phyloP scores from a whole-genome alignment of 1,139 yeast genomes.

The Magnusiomyces magnusii region DNA sequence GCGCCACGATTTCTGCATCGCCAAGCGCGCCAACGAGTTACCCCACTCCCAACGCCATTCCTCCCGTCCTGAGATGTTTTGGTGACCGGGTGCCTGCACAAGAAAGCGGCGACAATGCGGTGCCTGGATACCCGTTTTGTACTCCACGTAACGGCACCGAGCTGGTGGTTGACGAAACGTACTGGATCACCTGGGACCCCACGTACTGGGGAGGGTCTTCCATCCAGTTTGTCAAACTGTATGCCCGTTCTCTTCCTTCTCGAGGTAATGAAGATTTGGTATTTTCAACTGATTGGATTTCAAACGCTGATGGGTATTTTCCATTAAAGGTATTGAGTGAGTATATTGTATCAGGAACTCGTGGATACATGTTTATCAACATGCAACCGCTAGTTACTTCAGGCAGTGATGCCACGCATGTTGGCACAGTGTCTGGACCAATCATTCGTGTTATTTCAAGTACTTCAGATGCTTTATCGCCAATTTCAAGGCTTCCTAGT shows the following conservation, averaged over 20 bases:
- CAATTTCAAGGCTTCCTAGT: conserved; percentile 35
- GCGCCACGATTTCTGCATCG: conserved; percentile 31
- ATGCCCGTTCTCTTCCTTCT: conserved; percentile 32
- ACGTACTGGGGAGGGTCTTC: conserved; percentile 35
- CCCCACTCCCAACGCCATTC: conserved; percentile 33
- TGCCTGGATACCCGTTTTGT: conserved; percentile 37
- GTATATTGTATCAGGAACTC: conserved; percentile 24
- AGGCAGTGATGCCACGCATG: conserved; percentile 31
- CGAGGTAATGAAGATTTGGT: conserved; percentile 29
- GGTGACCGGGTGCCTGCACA: conserved; percentile 34
- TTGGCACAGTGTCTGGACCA: conserved; percentile 37
- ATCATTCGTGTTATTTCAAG: conserved; percentile 32
- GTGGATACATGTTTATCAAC: conserved; percentile 34
- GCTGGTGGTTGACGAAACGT: conserved; percentile 38
- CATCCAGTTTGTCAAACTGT: conserved; percentile 32
- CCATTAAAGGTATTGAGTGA: conserved; percentile 32
- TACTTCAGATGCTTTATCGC: conserved; percentile 26
- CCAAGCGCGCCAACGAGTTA: conserved; percentile 34
- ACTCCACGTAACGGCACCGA: conserved; percentile 37
- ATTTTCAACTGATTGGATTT: conserved; percentile 31
- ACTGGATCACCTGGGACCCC: conserved; percentile 42
- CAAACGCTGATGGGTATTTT: conserved; percentile 36
- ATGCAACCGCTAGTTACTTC: conserved; percentile 36
- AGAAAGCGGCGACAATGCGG: conserved; percentile 7
- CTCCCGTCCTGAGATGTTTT: conserved; percentile 38